Conservation (phyloP, 306 rosid species). For the Sechiopsis laciniata region DNA sequence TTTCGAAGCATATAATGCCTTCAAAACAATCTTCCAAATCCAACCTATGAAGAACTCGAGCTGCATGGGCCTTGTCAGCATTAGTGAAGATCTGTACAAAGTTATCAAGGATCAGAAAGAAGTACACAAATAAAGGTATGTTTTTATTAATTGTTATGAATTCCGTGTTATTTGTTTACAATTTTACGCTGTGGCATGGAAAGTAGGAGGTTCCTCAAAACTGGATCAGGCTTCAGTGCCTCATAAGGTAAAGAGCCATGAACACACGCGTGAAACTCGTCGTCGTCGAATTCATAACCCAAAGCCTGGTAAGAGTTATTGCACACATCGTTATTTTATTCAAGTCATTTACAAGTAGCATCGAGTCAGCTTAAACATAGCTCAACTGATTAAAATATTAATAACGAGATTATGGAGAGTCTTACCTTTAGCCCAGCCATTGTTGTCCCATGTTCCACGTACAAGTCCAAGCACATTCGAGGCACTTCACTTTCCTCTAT, state of each 20-base stretch:
- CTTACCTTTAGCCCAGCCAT: constrained; percentile 85
- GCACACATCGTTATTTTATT: background rate
- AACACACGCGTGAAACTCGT: constrained; percentile 62
- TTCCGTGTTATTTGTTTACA: constrained; percentile 34
- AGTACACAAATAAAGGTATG: background rate
- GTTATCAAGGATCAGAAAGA: background rate
- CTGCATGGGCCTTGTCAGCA: constrained; percentile 63
- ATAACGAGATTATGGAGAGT: background rate
- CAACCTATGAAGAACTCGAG: constrained; percentile 52
- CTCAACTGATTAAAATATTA: background rate
- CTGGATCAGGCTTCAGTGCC: constrained; percentile 53
- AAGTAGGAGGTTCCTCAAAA: constrained; percentile 68
- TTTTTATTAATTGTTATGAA: background rate
- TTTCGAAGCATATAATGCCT: constrained; percentile 79
- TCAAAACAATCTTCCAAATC: constrained; percentile 78
- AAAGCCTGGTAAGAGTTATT: constrained; percentile 37
- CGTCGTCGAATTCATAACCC: constrained; percentile 67
- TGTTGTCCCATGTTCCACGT: constrained; percentile 68
- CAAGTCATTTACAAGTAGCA: background rate
- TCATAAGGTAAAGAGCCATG: constrained; percentile 79
- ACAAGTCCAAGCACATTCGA: constrained; percentile 63
- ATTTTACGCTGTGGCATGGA: constrained; percentile 85
- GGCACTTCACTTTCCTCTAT: constrained; percentile 69
- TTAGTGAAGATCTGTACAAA: constrained; percentile 67
- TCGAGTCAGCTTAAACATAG: background rate